Conservation (phyloP, 768 basidiomycete genomes). For the Leccinum sublutescens region DNA sequence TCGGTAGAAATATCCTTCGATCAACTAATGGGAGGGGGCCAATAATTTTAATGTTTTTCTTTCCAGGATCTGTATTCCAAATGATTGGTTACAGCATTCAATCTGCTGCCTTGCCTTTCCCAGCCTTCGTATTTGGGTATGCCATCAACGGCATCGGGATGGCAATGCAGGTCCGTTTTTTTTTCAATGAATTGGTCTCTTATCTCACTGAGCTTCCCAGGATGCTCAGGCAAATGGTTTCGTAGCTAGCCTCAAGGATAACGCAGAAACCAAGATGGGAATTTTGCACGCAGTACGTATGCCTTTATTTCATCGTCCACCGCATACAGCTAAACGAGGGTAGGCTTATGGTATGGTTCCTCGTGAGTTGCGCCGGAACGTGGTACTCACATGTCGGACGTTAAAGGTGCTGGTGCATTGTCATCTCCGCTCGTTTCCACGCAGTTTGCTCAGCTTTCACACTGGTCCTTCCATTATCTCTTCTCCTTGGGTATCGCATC, state of each 20-base stretch:
- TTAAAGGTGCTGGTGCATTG: constrained; percentile 61
- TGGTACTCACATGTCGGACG: constrained; percentile 6
- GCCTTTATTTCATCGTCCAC: constrained; percentile 26
- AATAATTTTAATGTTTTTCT: background rate
- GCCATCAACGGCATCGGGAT: constrained; percentile 44
- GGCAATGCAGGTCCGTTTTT: constrained; percentile 42
- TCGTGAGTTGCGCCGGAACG: background rate
- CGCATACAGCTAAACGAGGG: background rate
- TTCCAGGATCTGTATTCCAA: constrained; percentile 30
- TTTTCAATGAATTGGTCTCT: background rate
- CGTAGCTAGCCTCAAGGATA: constrained; percentile 39
- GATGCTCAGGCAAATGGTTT: constrained; percentile 51
- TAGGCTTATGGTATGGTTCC: constrained; percentile 34
- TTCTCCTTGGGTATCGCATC: constrained; percentile 65
- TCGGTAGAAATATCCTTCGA: constrained; percentile 17
- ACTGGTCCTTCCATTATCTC: constrained; percentile 81
- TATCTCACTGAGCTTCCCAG: constrained; percentile 18
- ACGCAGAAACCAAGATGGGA: constrained; percentile 41
- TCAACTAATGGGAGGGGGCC: background rate
- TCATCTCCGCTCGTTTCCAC: constrained; percentile 75
- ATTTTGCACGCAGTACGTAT: constrained; percentile 37
- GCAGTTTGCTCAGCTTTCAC: constrained; percentile 63
- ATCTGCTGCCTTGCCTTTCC: constrained; percentile 45
- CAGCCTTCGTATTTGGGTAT: constrained; percentile 42
- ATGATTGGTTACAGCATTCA: constrained; percentile 35